These are phyloP conservation scores for Salix caprea DNA, from an alignment of 345 rosid species.

Conservation along the genomic window DNA sequence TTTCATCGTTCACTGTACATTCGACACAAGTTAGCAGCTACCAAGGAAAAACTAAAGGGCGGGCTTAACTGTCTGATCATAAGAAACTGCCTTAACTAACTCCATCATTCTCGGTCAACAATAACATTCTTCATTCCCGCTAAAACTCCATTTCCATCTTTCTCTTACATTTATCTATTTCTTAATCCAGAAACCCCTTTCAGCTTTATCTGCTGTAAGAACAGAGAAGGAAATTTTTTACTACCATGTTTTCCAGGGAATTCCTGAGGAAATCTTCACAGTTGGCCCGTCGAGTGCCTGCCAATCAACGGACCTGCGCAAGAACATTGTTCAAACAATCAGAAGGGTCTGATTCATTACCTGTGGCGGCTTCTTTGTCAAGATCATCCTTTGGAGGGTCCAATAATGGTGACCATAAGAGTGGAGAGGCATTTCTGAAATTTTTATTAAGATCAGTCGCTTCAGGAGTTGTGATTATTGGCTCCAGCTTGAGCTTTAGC, in stretches of 20 bases:
- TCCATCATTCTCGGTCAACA: constrained; percentile 12
- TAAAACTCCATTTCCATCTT: neutral
- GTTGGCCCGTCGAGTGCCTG: neutral
- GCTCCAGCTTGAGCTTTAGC: constrained; percentile 35
- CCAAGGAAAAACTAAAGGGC: neutral
- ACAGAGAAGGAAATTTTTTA: too few relatives aligned
- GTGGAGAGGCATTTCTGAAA: constrained; percentile 5
- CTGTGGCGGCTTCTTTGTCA: neutral
- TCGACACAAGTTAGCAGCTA: too few relatives aligned
- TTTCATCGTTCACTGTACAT: too few relatives aligned
- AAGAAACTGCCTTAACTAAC: constrained; percentile 3
- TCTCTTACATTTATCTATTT: neutral
- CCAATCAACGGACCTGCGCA: neutral
- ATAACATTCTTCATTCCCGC: neutral
- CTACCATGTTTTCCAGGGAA: constrained; percentile 8
- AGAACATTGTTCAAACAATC: neutral
- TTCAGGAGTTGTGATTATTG: constrained; percentile 26
- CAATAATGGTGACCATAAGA: neutral
- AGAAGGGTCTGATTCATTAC: neutral
- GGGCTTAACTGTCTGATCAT: neutral
- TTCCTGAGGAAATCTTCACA: neutral
- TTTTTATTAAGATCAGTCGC: constrained; percentile 23
- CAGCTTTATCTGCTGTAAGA: neutral
- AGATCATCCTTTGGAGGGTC: constrained; percentile 11
- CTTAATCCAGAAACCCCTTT: neutral